Evolutionary conservation across 352 stramenopile species (phyloP), one percentile per base, ranked within the genome.

Genomic region (Thalassiosira oceanica): DNA sequence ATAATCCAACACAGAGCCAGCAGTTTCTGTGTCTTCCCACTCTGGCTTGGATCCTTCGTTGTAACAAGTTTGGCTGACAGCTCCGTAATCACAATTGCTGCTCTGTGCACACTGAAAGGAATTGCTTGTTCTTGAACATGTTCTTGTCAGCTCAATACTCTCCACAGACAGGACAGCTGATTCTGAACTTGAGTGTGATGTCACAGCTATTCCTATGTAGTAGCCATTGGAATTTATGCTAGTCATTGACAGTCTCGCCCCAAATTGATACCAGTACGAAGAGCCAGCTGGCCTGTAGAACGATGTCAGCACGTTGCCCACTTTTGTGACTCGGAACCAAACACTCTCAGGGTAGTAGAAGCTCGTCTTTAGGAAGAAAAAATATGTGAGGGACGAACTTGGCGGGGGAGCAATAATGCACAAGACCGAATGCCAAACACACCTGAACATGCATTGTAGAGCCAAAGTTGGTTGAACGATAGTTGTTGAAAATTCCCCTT

Each of bases 271-370:
- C 70, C 70, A 80, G 10, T 36, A 61, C 28, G 4, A 23, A 31
- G 44, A 28, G 15, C 20, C 18, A 6, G 35, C 23, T 11, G 49
- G 35, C 50, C 55, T 71, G 42, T 75, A 75, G 35, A 53, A 80
- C 15, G 70, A 29, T 44, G 23, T 58, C 36, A 80, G 15, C 1
- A 69, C 46, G 69, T 72, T 75, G 36, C 58, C 70, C 28, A 52
- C 13, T 35, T 80, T 80, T n/a, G 52, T 54, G 1, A 75, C 57
- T 28, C 64, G 60, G 8, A 80, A 28, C 62, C 63, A 80, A 16
- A 75, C 39, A 27, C 24, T 11, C 23, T 21, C 37, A 28, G 7
- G 53, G 5, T 48, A 6, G 5, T 62, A 44, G 46, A 56, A 43
- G n/a, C 48, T 36, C 2, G 64, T 69, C 2, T 41, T 13, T 7